Evolutionary conservation across 2,329 filamentous ascomycete species (phyloP).

Genomic region (Cladophialophora yegresii): DNA sequence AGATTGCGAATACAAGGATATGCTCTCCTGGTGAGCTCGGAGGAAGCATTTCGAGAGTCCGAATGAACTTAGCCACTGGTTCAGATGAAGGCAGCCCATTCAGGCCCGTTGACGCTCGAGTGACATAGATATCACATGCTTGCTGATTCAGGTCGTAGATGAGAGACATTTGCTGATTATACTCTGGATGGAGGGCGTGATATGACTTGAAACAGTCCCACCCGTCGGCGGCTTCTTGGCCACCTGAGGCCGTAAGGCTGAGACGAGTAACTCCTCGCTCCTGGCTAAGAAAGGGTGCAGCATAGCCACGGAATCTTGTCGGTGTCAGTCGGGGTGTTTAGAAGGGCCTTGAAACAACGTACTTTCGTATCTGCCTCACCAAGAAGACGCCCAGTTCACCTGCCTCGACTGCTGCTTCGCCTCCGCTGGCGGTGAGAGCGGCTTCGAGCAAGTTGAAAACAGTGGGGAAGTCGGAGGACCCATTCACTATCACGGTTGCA

Average conservation of each 20-base stretch:
- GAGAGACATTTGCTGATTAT: not conserved
- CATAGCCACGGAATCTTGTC: not conserved
- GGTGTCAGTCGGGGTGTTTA: not conserved
- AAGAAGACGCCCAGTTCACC: not conserved
- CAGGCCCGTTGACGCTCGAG: not conserved
- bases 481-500: not conserved
- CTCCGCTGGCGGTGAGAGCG: not conserved
- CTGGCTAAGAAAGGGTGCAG: conserved; percentile 1
- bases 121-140: not conserved
- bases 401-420: not conserved
- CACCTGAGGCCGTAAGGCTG: not conserved
- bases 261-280: not conserved
- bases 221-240: not conserved
- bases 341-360: not conserved
- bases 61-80: not conserved
- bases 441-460: not conserved
- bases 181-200: not conserved
- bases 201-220: conserved; percentile 3
- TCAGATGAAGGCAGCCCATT: not conserved
- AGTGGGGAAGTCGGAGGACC: not conserved
- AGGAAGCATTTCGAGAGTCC: not conserved
- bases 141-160: not conserved
- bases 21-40: not conserved
- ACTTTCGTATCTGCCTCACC: conserved; percentile 1
- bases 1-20: conserved; percentile 1